phyloP scores from a whole-genome alignment of 306 rosid genomes.

The Cicer arietinum region DNA sequence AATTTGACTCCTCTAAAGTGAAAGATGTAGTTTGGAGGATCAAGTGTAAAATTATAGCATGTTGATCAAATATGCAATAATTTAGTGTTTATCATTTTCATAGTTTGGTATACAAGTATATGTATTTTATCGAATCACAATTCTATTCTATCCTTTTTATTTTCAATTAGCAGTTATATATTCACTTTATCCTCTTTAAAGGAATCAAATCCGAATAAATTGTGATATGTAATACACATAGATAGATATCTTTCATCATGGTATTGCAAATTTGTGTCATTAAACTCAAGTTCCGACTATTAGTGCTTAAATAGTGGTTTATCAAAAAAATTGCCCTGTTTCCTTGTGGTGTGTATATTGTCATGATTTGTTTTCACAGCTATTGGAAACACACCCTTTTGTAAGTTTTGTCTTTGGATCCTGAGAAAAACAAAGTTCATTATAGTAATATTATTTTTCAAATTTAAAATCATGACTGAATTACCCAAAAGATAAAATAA shows the following conservation, averaged over 20 bases:
- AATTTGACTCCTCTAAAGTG: background rate
- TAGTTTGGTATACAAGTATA: background rate
- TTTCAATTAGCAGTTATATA: background rate
- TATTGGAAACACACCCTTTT: conserved; percentile 8
- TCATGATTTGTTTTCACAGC: background rate
- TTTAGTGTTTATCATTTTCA: background rate
- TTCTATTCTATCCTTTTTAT: background rate
- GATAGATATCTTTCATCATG: background rate
- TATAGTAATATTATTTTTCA: background rate
- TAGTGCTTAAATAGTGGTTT: background rate
- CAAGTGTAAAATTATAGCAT: background rate
- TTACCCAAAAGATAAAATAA: background rate
- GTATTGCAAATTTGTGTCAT: conserved; percentile 1
- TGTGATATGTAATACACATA: background rate
- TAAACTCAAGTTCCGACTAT: conserved; percentile 7
- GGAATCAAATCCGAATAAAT: background rate
- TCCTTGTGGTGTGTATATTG: background rate
- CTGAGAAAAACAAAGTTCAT: background rate
- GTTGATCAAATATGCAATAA: background rate
- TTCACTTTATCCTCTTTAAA: background rate
- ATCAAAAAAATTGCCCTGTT: background rate
- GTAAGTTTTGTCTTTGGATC: background rate
- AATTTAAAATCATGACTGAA: background rate
- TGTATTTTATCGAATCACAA: background rate
- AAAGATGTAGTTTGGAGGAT: background rate